Base-by-base conservation (phyloP, 1,139 yeast species). In the Geotrichum bryndzae region DNA sequence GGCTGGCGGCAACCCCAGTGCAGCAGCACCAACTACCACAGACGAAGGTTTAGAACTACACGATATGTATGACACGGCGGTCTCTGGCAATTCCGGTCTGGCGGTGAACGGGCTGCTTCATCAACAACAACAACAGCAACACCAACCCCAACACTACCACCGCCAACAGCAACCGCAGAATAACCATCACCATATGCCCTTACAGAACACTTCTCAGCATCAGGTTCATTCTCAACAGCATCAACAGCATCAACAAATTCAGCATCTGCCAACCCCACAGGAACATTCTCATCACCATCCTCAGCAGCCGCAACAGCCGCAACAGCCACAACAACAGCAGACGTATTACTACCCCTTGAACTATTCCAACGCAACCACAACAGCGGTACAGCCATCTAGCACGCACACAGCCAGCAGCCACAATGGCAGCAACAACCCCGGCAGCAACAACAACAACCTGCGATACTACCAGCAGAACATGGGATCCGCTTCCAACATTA, bases 161-260 rank as follows among this genome's bases (percentile, higher is more conserved):
- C 45, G 45, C 15, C 45, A 35, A 11, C 45, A 35, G 4, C 45
- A 35, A 35, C 45, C 11, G 45, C 15, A 10, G 13, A 13, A 7
- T 35, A 5, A 35, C 15, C 45, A 35, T 10, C 35, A 31, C 35
- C 35, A 31, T 10, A 18, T 18, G 18, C 18, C 18, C 18, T 18
- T 18, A 18, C 18, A 18, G 18, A 18, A 18, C 18, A 18, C 18
- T 18, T 13, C 56, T 8, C 50, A 25, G 22, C 57, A 54, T 10
- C 45, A 5, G 5, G 15, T 6, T 15, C 48, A 54, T 10, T 51
- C 18, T 3, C 29, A 41, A 18, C 57, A 31, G 13, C 58, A 55
- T 45, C 58, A 55, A 31, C 58, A 46, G 18, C 35, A 23, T 25
- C 57, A 38, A 41, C 56, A 35, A 53, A 45, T 31, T 8, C 55